Base-by-base conservation (phyloP, 306 rosid genomes). In the Trifolium dubium region DNA sequence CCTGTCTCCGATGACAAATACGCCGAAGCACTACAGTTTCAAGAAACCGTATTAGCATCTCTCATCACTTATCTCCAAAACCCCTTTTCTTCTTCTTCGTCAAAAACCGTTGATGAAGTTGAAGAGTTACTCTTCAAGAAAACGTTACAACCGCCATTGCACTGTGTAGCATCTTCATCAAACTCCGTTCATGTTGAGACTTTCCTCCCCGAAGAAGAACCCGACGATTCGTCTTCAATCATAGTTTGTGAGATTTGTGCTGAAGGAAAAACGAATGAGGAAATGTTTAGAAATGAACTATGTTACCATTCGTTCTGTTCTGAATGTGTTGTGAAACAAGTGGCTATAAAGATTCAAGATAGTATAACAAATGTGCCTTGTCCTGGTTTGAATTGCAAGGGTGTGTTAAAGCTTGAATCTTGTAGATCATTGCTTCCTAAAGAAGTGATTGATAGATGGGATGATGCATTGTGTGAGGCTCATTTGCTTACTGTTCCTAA, bases 261-360 rank as follows among this genome's bases (percentile, higher is more conserved):
- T 2, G 95, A 85, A 19, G 49, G 34, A 0, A 85, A 71, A 53
- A 29, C 2, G 6, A 5, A 0, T 0, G 69, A 66, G 0, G 18
- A 89, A 8, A 87, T 87, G 89, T 78, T 87, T 54, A 60, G 6
- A 34, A 81, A 32, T 5, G 49, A 72, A 11, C 12, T 28, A 3
- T 89, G 97, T 12, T 28, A 29, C 31, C 97, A 89, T 54, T 74
- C 83, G 0, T 92, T 84, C 56, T 89, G 95, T 44, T 35, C 62
- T 6, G 84, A 84, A 0, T 91, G 95, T 62, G 72, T 82, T 3
- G 30, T 54, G 6, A 89, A 85, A 32, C 88, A 91, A 44, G 85
- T 89, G 5, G 86, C 85, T 4, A 29, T 82, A 0, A 91, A 86
- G 75, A 81, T 91, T 66, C 71, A 78, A 43, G 86, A 87, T 0